Conservation (phyloP, 768 basidiomycete genomes). For the Agaricus bisporus region DNA sequence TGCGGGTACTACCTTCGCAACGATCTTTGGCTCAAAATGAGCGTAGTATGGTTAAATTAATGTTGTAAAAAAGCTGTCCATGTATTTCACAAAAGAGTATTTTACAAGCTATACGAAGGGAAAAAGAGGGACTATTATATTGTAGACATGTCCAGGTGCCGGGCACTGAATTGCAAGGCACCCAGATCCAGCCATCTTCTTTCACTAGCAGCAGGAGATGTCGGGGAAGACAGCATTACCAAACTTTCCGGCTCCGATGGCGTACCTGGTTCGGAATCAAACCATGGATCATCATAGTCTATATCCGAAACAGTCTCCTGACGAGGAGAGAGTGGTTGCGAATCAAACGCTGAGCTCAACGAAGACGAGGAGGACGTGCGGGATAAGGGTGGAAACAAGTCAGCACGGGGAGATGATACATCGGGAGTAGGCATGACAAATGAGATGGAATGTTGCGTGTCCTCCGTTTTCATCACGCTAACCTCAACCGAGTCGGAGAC, state of each 20-base stretch:
- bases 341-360: not conserved
- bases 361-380: constrained; percentile 5
- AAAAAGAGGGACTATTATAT: not conserved
- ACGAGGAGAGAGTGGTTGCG: constrained; percentile 7
- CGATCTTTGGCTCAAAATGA: constrained; percentile 21
- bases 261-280: constrained; percentile 17
- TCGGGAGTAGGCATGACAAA: constrained; percentile 77
- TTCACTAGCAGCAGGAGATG: constrained; percentile 17
- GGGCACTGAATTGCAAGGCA: constrained; percentile 31
- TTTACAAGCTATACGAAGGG: not conserved
- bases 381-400: constrained; percentile 11
- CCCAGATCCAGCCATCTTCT: constrained; percentile 5
- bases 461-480: not conserved
- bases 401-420: constrained; percentile 49
- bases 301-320: constrained; percentile 1
- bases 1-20: constrained; percentile 38
- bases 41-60: too few relatives aligned
- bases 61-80: too few relatives aligned
- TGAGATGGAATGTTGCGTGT: constrained; percentile 55
- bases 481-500: constrained; percentile 16
- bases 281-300: constrained; percentile 28
- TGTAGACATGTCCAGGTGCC: constrained; percentile 3
- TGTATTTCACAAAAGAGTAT: too few relatives aligned
- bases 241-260: constrained; percentile 13
- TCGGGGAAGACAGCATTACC: constrained; percentile 24